Evolutionary conservation across 129 eudicot species (phyloP).

Genomic region (Chrysanthemum seticuspe): DNA sequence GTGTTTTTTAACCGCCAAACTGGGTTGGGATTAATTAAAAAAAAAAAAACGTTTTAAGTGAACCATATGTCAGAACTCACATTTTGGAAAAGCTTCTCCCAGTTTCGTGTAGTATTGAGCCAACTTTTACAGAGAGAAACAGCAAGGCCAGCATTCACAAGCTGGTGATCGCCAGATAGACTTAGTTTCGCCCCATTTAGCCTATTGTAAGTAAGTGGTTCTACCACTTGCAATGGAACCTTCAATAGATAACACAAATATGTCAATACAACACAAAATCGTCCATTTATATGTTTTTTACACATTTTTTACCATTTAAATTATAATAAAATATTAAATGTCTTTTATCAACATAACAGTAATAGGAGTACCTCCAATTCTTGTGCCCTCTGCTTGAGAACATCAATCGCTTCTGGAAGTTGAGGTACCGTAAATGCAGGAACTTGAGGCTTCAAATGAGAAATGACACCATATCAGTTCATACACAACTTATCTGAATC

Average conservation of each 20-base stretch:
- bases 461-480: slow-evolving; percentile 42
- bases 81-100: slow-evolving; percentile 47
- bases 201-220: slow-evolving; percentile 45
- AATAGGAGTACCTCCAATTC: slow-evolving; percentile 50
- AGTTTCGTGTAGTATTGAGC: slow-evolving; percentile 53
- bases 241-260: slow-evolving; percentile 26
- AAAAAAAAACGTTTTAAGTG: not conserved
- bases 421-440: slow-evolving; percentile 91
- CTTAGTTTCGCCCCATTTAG: slow-evolving; percentile 58
- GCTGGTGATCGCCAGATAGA: slow-evolving; percentile 86
- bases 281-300: slow-evolving; percentile 2
- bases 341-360: slow-evolving; percentile 5
- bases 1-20: not conserved
- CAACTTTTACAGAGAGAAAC: slow-evolving; percentile 80
- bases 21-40: not conserved
- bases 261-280: slow-evolving; percentile 19
- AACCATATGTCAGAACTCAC: slow-evolving; percentile 39
- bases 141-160: slow-evolving; percentile 84
- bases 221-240: slow-evolving; percentile 67
- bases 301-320: not conserved
- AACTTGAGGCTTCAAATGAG: slow-evolving; percentile 62
- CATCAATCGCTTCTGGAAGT: slow-evolving; percentile 77
- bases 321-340: not conserved
- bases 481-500: slow-evolving; percentile 7
- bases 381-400: slow-evolving; percentile 58